A percentile compares a stretch with the other conserved stretches of the same genome.
Evolutionary conservation across 1,284 basidiomycete species (phyloP).

Genomic region (Ustilago tritici): DNA sequence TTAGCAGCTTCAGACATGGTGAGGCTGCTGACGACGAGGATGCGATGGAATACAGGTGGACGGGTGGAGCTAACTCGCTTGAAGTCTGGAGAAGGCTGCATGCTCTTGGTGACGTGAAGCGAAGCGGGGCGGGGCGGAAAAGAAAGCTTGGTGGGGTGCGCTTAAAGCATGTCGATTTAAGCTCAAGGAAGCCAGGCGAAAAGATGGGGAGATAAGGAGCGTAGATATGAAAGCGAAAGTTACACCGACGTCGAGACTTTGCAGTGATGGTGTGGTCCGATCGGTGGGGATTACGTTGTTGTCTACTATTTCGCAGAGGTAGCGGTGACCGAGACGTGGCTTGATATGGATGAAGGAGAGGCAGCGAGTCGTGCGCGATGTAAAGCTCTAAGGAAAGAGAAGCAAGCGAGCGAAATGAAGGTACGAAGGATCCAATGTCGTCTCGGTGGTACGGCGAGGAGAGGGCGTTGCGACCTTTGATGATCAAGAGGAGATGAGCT

Average conservation of each 20-base stretch:
- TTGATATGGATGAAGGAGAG: neutral
- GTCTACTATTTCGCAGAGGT: neutral
- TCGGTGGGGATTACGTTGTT: neutral
- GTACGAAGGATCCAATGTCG: neutral
- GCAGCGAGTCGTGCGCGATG: neutral
- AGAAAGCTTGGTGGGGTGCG: neutral
- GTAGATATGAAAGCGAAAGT: neutral
- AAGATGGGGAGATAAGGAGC: slow-evolving; percentile 3
- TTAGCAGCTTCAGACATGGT: slow-evolving; percentile 31
- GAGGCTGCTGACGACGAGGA: neutral
- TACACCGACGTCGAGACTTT: neutral
- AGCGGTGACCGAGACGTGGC: neutral
- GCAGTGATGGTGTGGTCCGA: neutral
- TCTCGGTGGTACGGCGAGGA: neutral
- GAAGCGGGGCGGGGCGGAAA: neutral
- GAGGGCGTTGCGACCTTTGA: no score
- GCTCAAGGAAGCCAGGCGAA: neutral
- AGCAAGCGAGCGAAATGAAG: neutral
- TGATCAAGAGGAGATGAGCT: no score
- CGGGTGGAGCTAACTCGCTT: neutral
- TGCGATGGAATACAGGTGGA: neutral
- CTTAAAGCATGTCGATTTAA: slow-evolving; percentile 10
- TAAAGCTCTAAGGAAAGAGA: neutral
- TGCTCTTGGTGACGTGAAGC: neutral
- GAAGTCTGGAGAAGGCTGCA: neutral